Evolutionary conservation across 805 yeast genomes (phyloP).

Genomic region (Starmerella apis): DNA sequence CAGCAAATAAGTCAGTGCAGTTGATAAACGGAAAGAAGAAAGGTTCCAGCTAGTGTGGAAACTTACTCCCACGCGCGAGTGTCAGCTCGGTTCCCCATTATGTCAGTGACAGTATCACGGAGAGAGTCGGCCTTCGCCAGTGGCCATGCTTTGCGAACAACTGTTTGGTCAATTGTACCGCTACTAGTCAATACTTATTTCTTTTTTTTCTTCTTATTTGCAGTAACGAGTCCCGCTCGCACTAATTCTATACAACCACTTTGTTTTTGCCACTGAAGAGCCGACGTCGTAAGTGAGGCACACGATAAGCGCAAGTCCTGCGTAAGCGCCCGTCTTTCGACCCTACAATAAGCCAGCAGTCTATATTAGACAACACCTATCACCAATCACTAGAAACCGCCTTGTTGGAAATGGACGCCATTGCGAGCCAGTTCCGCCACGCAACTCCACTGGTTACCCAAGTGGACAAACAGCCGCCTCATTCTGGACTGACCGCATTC

Average conservation of each 20-base stretch:
- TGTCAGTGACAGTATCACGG: constrained; percentile 6
- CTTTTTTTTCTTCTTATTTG: too few species aligned
- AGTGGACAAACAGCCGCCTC: not conserved
- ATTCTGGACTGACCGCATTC: constrained; percentile 27
- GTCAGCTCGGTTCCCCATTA: not conserved
- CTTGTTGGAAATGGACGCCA: constrained; percentile 28
- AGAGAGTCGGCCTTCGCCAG: too few species aligned
- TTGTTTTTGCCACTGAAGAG: too few species aligned
- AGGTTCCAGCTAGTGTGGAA: not conserved
- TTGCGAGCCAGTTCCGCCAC: constrained; percentile 25
- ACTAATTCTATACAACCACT: too few species aligned
- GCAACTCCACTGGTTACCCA: not conserved
- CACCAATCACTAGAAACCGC: not conserved
- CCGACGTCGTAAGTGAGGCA: too few species aligned
- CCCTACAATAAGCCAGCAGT: not conserved
- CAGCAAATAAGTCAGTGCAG: not conserved
- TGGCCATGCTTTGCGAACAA: too few species aligned
- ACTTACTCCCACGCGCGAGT: not conserved
- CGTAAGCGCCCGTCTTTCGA: not conserved
- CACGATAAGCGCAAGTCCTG: not conserved
- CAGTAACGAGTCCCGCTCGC: too few species aligned
- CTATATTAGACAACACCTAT: not conserved
- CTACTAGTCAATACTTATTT: too few species aligned
- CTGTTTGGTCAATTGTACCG: too few species aligned
- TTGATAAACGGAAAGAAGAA: not conserved